A percentile compares a stretch with the other conserved stretches of the same genome.
Evolutionary conservation across 441 rosid genomes (phyloP).

Genomic region (Corymbia citriodora): DNA sequence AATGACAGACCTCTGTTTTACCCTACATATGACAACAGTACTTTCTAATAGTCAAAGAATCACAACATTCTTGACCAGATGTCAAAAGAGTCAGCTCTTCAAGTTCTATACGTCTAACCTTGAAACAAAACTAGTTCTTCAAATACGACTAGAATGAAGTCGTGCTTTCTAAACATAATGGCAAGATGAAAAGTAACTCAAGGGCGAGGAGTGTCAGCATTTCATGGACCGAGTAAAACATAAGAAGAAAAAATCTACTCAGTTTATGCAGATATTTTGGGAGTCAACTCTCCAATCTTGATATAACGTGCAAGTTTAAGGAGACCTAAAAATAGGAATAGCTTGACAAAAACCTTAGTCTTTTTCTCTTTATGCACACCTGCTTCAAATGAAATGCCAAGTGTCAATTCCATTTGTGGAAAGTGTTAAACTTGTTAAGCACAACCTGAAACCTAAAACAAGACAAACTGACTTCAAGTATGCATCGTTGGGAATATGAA

Average conservation of each 20-base stretch:
- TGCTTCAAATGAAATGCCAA: background rate
- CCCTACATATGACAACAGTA: background rate
- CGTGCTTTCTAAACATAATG: background rate
- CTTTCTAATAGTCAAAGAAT: background rate
- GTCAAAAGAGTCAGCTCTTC: background rate
- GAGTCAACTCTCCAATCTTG: background rate
- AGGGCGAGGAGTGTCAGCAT: background rate
- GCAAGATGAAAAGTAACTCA: background rate
- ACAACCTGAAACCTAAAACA: background rate
- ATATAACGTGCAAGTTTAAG: background rate
- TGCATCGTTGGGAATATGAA: background rate
- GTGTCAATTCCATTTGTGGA: background rate
- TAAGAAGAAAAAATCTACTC: background rate
- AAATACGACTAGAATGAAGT: background rate
- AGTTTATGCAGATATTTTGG: background rate
- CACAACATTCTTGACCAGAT: background rate
- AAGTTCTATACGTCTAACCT: background rate
- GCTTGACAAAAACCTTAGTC: background rate
- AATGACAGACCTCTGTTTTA: background rate
- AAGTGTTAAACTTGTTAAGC: background rate
- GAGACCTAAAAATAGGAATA: background rate
- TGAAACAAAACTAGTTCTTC: background rate
- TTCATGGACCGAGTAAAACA: background rate
- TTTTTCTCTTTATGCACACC: background rate
- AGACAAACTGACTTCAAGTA: background rate